Evolutionary conservation across 139 green algal genomes (phyloP).

Genomic region (Haematococcus lacustris): DNA sequence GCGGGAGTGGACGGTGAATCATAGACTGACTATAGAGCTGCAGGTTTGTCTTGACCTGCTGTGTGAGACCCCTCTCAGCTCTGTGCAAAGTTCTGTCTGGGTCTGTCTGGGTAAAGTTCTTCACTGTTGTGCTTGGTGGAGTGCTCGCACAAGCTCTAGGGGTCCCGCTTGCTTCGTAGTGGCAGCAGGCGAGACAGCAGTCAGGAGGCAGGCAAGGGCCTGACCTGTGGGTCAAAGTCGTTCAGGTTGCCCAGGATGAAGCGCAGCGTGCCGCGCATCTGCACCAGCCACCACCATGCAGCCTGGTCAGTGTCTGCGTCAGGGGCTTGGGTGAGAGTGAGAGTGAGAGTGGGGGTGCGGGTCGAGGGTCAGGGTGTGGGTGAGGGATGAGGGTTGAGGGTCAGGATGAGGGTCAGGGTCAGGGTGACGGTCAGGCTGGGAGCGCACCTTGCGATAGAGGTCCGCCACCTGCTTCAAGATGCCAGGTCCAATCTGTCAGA

Average conservation of each 20-base stretch:
- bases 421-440: too few relatives aligned
- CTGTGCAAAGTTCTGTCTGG: not conserved
- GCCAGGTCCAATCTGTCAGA: slow-evolving; percentile 52
- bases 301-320: too few relatives aligned
- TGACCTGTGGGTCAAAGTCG: slow-evolving; percentile 63
- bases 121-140: not conserved
- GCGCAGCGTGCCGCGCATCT: slow-evolving; percentile 74
- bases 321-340: too few relatives aligned
- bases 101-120: not conserved
- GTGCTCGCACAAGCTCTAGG: not conserved
- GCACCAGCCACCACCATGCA: too few relatives aligned
- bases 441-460: slow-evolving; percentile 45
- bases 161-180: not conserved
- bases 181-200: not conserved
- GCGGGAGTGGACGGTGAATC: too few relatives aligned
- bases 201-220: not conserved
- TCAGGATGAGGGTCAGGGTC: too few relatives aligned
- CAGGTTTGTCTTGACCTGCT: too few relatives aligned
- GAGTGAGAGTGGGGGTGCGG: too few relatives aligned
- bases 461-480: slow-evolving; percentile 89
- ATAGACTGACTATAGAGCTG: too few relatives aligned
- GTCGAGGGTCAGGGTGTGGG: too few relatives aligned
- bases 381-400: too few relatives aligned
- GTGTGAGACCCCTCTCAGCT: too few relatives aligned
- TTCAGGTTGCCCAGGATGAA: slow-evolving; percentile 94